phyloP scores from a whole-genome alignment of 2,329 filamentous ascomycete genomes.

The Fusarium veterinarium region DNA sequence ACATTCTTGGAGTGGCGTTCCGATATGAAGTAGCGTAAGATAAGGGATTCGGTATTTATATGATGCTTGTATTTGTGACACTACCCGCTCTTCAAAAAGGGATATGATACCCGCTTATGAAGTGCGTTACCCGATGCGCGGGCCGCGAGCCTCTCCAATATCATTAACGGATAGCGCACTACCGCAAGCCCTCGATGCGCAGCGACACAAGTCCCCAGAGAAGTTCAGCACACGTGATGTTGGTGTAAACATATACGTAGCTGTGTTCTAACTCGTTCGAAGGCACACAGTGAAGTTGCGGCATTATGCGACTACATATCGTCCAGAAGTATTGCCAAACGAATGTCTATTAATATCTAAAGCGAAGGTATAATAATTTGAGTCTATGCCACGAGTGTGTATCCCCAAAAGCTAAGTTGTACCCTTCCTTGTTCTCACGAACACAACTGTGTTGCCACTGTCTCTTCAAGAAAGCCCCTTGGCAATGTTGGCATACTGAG shows the following conservation, averaged over 20 bases:
- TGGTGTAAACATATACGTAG: too few species aligned
- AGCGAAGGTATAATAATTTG: neutral
- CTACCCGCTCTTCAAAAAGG: neutral
- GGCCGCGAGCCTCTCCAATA: neutral
- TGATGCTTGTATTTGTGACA: neutral
- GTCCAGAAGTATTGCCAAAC: neutral
- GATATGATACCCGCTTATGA: neutral
- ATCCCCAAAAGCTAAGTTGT: neutral
- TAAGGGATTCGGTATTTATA: neutral
- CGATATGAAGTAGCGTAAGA: neutral
- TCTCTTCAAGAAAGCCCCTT: conserved; percentile 10
- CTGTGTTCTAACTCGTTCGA: too few species aligned
- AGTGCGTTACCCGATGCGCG: neutral
- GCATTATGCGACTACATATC: neutral
- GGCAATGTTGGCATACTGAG: conserved; percentile 64
- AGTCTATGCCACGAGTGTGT: neutral
- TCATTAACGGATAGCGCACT: neutral
- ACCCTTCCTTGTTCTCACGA: neutral
- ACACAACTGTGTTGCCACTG: neutral
- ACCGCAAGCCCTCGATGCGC: too few species aligned
- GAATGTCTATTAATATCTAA: neutral
- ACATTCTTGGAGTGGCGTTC: neutral
- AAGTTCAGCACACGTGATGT: too few species aligned
- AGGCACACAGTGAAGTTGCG: too few species aligned
- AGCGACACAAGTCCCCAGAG: too few species aligned